Evolutionary conservation across 2,329 filamentous ascomycete species (phyloP).

Genomic region (Emericellopsis atlantica): DNA sequence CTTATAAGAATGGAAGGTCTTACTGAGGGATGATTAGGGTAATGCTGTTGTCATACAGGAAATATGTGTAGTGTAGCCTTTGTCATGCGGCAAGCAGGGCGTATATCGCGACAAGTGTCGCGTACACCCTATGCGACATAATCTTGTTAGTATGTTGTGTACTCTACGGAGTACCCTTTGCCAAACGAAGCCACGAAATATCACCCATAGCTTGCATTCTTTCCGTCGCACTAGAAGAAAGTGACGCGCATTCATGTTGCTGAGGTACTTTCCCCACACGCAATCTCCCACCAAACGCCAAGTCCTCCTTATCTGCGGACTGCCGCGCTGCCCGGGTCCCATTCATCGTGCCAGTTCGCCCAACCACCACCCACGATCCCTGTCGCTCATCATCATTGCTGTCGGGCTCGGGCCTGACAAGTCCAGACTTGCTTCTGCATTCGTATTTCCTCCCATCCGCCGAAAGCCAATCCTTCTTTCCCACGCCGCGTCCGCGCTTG

Average conservation of each 20-base stretch:
- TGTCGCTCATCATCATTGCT: constrained; percentile 1
- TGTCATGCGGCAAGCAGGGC: no score
- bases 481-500: not conserved
- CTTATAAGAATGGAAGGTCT: constrained; percentile 26
- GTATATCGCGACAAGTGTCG: no score
- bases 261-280: not conserved
- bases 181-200: no score
- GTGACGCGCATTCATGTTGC: not conserved
- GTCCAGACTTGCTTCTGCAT: not conserved
- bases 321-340: not conserved
- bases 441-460: not conserved
- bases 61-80: no score
- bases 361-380: not conserved
- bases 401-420: not conserved
- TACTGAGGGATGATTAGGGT: not conserved
- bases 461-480: not conserved
- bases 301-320: not conserved
- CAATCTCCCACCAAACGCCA: not conserved
- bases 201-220: no score
- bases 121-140: no score
- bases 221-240: not conserved
- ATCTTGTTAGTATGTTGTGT: no score
- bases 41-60: no score
- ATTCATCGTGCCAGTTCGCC: not conserved
- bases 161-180: no score